Evolutionary conservation across 2,329 filamentous ascomycete genomes (phyloP), one percentile per base, ranked within the genome.

Genomic region (Exophiala calicioides): DNA sequence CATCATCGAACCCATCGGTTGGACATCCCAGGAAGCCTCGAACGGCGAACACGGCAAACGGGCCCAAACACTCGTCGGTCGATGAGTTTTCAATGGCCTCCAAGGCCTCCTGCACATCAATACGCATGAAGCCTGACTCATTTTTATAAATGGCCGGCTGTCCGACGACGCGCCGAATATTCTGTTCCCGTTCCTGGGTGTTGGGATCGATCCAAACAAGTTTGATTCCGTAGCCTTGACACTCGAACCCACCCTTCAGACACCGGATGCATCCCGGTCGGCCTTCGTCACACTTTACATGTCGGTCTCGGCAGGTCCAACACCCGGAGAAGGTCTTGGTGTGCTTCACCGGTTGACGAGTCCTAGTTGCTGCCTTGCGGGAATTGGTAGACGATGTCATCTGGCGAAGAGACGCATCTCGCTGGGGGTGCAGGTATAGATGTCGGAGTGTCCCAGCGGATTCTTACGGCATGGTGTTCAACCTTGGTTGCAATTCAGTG

Each of bases 271-370:
- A 64, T 21, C 33, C 45, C 7, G 62, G 62, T 3, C 55, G 57
- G 7, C 42, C 49, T 41, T 63, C 61, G 35, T 58, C 60, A 34
- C 62, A 64, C 43, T 63, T 64, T 12, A 64, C 53, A 16, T 54
- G 51, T 19, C 53, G 40, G 7, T 45, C 44, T 10, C 51, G 47
- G 30, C 53, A 56, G 7, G 47, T 56, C 51, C 51, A 54, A 38
- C 53, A 56, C 4, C 51, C 53, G 2, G 47, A 47, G 37, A 53
- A 50, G 33, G 52, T 52, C 31, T 56, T 56, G 26, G 40, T 55
- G 45, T 55, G 52, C 31, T 55, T 55, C 33, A 55, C 35, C 16
- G 52, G 48, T 16, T 49, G 44, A 12, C 52, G 52, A 19, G 31
- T 29, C 29, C 36, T 55, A 19, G 41, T 40, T 30, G 40, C 15